Evolutionary conservation across 1,139 yeast genomes (phyloP).

Genomic region (Suhomyces yuchorum): DNA sequence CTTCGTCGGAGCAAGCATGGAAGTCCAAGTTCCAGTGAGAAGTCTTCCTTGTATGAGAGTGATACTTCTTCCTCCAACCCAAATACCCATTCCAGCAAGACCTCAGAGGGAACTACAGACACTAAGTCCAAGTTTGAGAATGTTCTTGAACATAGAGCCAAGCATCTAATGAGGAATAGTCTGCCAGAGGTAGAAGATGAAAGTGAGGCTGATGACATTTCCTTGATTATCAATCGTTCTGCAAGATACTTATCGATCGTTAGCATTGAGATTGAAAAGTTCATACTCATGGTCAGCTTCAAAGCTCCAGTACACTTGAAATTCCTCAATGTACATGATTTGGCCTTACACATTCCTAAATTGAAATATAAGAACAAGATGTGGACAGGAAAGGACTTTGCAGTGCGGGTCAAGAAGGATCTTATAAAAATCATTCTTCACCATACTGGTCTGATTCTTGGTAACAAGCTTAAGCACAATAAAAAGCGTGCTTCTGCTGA

Average conservation of each 20-base stretch:
- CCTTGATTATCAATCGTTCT: constrained; percentile 66
- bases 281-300: constrained; percentile 66
- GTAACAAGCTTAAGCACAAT: constrained; percentile 65
- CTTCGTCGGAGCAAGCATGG: neutral
- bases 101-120: constrained; percentile 2
- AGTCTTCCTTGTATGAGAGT: constrained; percentile 6
- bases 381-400: constrained; percentile 79
- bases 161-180: neutral
- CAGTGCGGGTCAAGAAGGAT: constrained; percentile 64
- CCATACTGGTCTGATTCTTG: constrained; percentile 79
- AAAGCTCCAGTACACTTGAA: constrained; percentile 70
- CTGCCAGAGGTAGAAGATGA: constrained; percentile 18
- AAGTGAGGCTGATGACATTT: constrained; percentile 41
- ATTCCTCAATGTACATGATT: constrained; percentile 71
- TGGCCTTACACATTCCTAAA: constrained; percentile 66
- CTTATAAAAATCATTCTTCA: constrained; percentile 65
- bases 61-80: constrained; percentile 9
- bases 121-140: constrained; percentile 2
- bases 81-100: constrained; percentile 2
- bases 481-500: constrained; percentile 32
- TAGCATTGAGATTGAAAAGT: constrained; percentile 54
- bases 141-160: constrained; percentile 4
- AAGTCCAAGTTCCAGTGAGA: constrained; percentile 7
- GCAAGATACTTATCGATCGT: constrained; percentile 66
- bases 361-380: constrained; percentile 64